These are phyloP conservation scores for Aphanoascus verrucosus DNA, from an alignment of 2,329 filamentous ascomycete genomes.

Conservation along the genomic window DNA sequence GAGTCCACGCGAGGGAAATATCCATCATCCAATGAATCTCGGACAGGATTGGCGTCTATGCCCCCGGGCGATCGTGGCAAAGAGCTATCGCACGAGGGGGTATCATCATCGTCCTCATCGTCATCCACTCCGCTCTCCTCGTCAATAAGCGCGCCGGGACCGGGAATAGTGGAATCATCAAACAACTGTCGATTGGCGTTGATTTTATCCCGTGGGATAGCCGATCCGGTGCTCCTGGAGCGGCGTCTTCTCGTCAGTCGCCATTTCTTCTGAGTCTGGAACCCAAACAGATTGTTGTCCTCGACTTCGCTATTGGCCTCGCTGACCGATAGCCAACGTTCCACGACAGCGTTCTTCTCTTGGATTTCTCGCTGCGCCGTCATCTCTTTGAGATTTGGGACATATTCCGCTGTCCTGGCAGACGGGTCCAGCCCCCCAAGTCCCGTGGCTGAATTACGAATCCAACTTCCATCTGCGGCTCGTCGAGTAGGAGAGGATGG, in stretches of 20 bases:
- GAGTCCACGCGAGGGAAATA: slow-evolving; percentile 20
- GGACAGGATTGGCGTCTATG: slow-evolving; percentile 21
- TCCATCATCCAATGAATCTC: slow-evolving; percentile 19
- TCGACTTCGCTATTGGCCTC: slow-evolving; percentile 36
- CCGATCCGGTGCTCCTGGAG: slow-evolving; percentile 36
- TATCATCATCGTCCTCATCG: slow-evolving; percentile 27
- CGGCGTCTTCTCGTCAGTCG: slow-evolving; percentile 29
- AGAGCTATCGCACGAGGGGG: slow-evolving; percentile 20
- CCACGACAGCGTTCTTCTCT: slow-evolving; percentile 45
- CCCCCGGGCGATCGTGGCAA: slow-evolving; percentile 23
- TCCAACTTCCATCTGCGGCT: slow-evolving; percentile 40
- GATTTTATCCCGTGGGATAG: neutral
- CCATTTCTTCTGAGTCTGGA: slow-evolving; percentile 18
- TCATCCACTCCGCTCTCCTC: slow-evolving; percentile 32
- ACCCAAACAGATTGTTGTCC: slow-evolving; percentile 18
- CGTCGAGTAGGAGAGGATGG: slow-evolving; percentile 22
- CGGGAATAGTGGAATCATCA: slow-evolving; percentile 38
- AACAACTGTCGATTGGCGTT: slow-evolving; percentile 16
- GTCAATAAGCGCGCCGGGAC: slow-evolving; percentile 41
- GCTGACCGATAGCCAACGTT: slow-evolving; percentile 44
- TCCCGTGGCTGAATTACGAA: slow-evolving; percentile 28
- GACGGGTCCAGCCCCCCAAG: slow-evolving; percentile 40
- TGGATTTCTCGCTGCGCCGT: slow-evolving; percentile 37
- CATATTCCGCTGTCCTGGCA: slow-evolving; percentile 35
- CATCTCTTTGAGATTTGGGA: slow-evolving; percentile 43